Conservation (phyloP, 768 basidiomycete genomes). For the Rhodocollybia butyracea region DNA sequence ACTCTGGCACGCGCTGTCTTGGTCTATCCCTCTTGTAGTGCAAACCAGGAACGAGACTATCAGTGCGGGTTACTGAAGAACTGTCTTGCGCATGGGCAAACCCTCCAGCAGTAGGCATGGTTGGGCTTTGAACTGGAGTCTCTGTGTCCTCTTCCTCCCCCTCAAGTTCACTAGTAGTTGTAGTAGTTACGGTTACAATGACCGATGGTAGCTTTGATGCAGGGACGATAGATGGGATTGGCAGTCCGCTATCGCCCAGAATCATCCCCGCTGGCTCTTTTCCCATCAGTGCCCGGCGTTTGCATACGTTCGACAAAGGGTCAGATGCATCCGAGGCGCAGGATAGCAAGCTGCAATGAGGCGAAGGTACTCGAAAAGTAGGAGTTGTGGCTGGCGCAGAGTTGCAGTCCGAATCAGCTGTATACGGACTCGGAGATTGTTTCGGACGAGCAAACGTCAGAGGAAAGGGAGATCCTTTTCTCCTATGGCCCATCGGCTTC, state of each 20-base stretch:
- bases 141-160: background rate
- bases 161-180: background rate
- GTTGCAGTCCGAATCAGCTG: background rate
- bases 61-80: background rate
- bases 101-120: background rate
- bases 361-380: no score
- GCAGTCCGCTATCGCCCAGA: background rate
- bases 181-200: background rate
- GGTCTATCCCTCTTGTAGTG: background rate
- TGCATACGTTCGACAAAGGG: background rate
- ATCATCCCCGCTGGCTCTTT: slow-evolving; percentile 2
- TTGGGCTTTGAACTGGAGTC: slow-evolving; percentile 1
- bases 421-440: background rate
- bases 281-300: background rate
- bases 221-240: background rate
- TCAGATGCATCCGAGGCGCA: background rate
- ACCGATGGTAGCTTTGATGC: background rate
- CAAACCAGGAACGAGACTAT: background rate
- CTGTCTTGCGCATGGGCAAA: background rate
- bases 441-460: background rate
- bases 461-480: slow-evolving; percentile 5
- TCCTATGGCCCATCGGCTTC: slow-evolving; percentile 6
- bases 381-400: background rate
- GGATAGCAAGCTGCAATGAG: background rate
- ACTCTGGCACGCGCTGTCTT: background rate